Evolutionary conservation across 345 rosid genomes (phyloP).

Genomic region (Camelina laxa): DNA sequence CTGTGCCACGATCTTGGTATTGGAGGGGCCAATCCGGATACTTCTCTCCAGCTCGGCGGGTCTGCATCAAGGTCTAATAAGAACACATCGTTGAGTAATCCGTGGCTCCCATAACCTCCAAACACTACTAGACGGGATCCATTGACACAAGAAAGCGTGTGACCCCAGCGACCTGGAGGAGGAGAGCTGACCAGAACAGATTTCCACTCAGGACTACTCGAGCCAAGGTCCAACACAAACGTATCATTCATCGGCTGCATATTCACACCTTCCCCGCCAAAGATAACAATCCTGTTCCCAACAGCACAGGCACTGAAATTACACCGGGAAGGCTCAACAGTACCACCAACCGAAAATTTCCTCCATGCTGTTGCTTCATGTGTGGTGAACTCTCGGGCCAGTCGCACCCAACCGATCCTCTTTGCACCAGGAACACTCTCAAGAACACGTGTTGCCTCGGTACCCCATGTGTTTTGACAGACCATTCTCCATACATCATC

Average conservation of each 20-base stretch:
- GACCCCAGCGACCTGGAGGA: slow-evolving; percentile 98
- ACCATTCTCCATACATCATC: slow-evolving; percentile 97
- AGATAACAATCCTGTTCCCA: slow-evolving; percentile 87
- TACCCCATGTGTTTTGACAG: slow-evolving; percentile 95
- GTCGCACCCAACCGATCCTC: slow-evolving; percentile 84
- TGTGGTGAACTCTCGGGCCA: slow-evolving; percentile 87
- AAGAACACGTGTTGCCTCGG: slow-evolving; percentile 76
- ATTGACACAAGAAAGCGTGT: slow-evolving; percentile 84
- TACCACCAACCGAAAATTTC: slow-evolving; percentile 88
- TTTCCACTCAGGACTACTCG: slow-evolving; percentile 86
- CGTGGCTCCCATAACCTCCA: slow-evolving; percentile 93
- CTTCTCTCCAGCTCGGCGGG: slow-evolving; percentile 91
- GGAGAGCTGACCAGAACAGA: slow-evolving; percentile 92
- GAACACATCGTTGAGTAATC: slow-evolving; percentile 87
- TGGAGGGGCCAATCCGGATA: slow-evolving; percentile 90
- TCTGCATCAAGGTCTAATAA: slow-evolving; percentile 87
- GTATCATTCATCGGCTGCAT: slow-evolving; percentile 99
- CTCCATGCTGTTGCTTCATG: slow-evolving; percentile 95
- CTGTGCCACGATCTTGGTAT: slow-evolving; percentile 98
- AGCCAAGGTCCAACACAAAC: slow-evolving; percentile 80
- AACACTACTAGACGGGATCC: slow-evolving; percentile 89
- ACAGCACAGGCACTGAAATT: slow-evolving; percentile 95
- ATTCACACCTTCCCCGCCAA: slow-evolving; percentile 92
- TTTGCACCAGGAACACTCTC: slow-evolving; percentile 89
- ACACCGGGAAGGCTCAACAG: slow-evolving; percentile 90